Percentiles rank a stretch among this genome's conserved stretches.
Evolutionary conservation across 2,329 filamentous ascomycete genomes (phyloP).

Genomic region (Fusarium sp.): DNA sequence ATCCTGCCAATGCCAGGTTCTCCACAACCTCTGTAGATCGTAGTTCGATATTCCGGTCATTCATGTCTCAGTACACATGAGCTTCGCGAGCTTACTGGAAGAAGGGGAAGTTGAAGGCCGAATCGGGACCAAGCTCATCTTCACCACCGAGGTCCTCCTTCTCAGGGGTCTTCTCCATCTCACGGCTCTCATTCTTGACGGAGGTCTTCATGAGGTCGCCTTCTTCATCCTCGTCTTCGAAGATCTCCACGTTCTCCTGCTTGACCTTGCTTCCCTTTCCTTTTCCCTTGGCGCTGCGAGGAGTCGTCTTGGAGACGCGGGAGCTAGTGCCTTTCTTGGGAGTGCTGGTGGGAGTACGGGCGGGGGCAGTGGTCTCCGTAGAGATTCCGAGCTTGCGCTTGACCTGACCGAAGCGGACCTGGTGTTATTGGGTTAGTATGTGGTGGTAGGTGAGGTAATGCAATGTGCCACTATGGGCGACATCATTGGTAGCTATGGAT

Average conservation of each 20-base stretch:
- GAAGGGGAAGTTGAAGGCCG: slow-evolving; percentile 22
- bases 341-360: slow-evolving; percentile 17
- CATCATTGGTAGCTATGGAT: background rate
- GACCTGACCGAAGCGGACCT: slow-evolving; percentile 65
- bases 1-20: slow-evolving; percentile 6
- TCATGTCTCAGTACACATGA: too few relatives aligned
- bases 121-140: slow-evolving; percentile 10
- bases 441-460: background rate
- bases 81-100: background rate
- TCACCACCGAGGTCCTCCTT: slow-evolving; percentile 17
- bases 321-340: slow-evolving; percentile 45
- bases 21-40: slow-evolving; percentile 1
- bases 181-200: slow-evolving; percentile 38
- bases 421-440: slow-evolving; percentile 6
- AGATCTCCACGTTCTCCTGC: slow-evolving; percentile 34
- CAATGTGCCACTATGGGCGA: background rate
- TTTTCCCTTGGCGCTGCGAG: slow-evolving; percentile 44
- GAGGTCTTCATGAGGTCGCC: slow-evolving; percentile 5
- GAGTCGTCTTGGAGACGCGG: slow-evolving; percentile 53
- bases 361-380: slow-evolving; percentile 40
- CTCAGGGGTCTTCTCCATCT: slow-evolving; percentile 39
- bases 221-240: slow-evolving; percentile 37
- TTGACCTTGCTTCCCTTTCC: slow-evolving; percentile 40
- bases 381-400: slow-evolving; percentile 61
- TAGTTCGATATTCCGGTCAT: background rate